These are phyloP conservation scores for Grosmannia clavigera DNA, from an alignment of 2,329 filamentous ascomycete species.

Conservation along the genomic window DNA sequence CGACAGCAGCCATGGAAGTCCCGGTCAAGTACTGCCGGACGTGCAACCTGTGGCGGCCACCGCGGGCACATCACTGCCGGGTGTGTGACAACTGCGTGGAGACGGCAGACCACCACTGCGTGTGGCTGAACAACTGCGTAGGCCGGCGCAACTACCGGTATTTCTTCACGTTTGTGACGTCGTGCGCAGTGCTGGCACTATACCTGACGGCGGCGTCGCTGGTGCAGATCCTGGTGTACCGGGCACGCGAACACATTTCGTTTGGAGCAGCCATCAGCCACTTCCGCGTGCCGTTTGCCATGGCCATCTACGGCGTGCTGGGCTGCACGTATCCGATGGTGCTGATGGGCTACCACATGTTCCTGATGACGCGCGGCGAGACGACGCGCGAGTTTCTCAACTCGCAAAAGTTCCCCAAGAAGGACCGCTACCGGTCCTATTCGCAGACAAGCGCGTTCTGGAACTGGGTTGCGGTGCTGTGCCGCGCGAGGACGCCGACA, in stretches of 20 bases:
- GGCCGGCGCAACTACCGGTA: conserved; percentile 95
- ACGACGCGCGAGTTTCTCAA: conserved; percentile 95
- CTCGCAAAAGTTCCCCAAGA: conserved; percentile 86
- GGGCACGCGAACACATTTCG: conserved; percentile 45
- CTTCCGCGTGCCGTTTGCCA: conserved; percentile 72
- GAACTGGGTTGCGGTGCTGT: conserved; percentile 74
- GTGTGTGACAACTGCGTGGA: conserved; percentile 96
- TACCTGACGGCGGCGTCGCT: conserved; percentile 68
- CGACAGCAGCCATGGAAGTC: conserved; percentile 87
- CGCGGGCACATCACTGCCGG: conserved; percentile 89
- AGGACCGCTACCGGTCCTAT: conserved; percentile 83
- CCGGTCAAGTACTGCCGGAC: conserved; percentile 97
- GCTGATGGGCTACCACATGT: conserved; percentile 79
- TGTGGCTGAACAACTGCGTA: conserved; percentile 98
- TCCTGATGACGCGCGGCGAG: conserved; percentile 80
- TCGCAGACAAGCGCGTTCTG: conserved; percentile 61
- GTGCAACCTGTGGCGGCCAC: conserved; percentile 94
- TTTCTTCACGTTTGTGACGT: conserved; percentile 84
- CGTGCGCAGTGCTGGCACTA: conserved; percentile 61
- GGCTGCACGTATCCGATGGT: conserved; percentile 70
- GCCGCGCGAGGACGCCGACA: conserved; percentile 71
- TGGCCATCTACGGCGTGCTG: conserved; percentile 73
- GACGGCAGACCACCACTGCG: conserved; percentile 94
- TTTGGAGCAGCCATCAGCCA: conserved; percentile 57
- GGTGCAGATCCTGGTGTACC: conserved; percentile 69